phyloP scores from a whole-genome alignment of 768 basidiomycete species.

The Neoboletus magnificus region DNA sequence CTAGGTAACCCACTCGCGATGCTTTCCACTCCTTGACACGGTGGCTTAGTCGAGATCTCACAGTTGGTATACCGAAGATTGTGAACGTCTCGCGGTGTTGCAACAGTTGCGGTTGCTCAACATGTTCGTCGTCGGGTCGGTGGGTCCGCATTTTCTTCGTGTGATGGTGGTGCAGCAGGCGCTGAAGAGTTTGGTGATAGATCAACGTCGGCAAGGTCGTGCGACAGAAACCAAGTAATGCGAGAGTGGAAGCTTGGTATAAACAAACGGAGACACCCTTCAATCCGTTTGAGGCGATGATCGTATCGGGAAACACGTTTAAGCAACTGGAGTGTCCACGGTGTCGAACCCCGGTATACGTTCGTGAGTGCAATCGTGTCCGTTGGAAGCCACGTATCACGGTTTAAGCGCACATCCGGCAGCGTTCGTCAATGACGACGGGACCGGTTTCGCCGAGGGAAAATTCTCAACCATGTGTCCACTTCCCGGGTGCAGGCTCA shows the following conservation, averaged over 20 bases:
- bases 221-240: constrained; percentile 11
- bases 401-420: not conserved
- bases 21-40: not conserved
- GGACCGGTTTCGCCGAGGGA: constrained; percentile 48
- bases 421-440: constrained; percentile 41
- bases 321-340: constrained; percentile 35
- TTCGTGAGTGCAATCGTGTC: constrained; percentile 29
- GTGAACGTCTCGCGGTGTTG: constrained; percentile 27
- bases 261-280: constrained; percentile 28
- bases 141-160: constrained; percentile 10
- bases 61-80: constrained; percentile 34
- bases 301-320: constrained; percentile 14
- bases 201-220: constrained; percentile 24
- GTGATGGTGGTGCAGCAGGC: not conserved
- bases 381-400: not conserved
- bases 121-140: constrained; percentile 28
- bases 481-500: constrained; percentile 35
- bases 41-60: not conserved
- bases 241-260: constrained; percentile 20
- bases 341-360: constrained; percentile 28
- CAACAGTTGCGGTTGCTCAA: constrained; percentile 27
- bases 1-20: constrained; percentile 24
- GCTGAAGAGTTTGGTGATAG: constrained; percentile 7
- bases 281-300: constrained; percentile 36
- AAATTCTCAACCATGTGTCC: constrained; percentile 39